Percentiles rank a stretch among this genome's conserved stretches.
Evolutionary conservation across 257 asterid genomes (phyloP).

Genomic region (Nyctanthes arbortristis): DNA sequence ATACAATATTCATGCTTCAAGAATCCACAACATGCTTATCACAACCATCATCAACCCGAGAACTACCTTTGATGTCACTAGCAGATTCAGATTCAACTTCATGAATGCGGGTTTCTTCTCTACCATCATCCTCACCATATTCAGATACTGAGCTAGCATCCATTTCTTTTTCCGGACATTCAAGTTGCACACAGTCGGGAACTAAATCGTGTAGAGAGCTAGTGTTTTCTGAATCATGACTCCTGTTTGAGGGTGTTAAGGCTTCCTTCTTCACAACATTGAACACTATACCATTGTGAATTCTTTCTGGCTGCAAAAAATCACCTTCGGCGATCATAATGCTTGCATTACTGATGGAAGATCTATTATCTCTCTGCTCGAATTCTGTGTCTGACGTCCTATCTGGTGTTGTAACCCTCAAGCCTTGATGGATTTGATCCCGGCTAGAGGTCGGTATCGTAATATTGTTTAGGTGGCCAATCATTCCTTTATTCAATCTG

Average conservation of each 20-base stretch:
- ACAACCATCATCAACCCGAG: constrained; percentile 18
- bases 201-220: constrained; percentile 39
- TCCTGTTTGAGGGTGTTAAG: constrained; percentile 62
- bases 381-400: constrained; percentile 52
- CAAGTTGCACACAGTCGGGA: constrained; percentile 75
- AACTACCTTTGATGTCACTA: background rate
- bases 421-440: constrained; percentile 39
- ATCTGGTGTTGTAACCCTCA: constrained; percentile 46
- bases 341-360: constrained; percentile 36
- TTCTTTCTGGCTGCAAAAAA: constrained; percentile 74
- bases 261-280: constrained; percentile 76
- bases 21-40: constrained; percentile 39
- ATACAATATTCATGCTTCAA: constrained; percentile 13
- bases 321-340: constrained; percentile 79
- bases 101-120: constrained; percentile 20
- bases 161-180: constrained; percentile 50
- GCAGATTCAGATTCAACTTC: constrained; percentile 20
- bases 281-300: constrained; percentile 77
- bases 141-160: constrained; percentile 67
- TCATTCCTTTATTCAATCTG: constrained; percentile 29
- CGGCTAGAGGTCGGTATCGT: constrained; percentile 27
- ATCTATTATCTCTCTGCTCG: constrained; percentile 50
- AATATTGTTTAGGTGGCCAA: constrained; percentile 29
- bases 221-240: constrained; percentile 53
- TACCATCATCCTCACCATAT: constrained; percentile 41